These are phyloP conservation scores for Lachancea dasiensis DNA, from an alignment of 805 yeast genomes.

Conservation along the genomic window DNA sequence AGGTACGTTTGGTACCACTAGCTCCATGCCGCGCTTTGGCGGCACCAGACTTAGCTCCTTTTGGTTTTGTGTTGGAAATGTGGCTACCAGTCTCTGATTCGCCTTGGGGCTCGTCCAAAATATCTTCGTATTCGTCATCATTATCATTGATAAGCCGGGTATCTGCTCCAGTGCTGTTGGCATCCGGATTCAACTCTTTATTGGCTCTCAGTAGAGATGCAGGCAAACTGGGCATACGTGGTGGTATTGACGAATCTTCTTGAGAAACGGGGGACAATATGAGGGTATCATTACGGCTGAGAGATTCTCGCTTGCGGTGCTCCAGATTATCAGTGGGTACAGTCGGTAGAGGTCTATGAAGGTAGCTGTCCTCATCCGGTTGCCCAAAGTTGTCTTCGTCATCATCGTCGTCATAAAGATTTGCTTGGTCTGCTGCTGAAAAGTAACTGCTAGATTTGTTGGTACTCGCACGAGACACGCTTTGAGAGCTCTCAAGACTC, in stretches of 20 bases:
- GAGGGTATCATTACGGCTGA: slow-evolving; percentile 4
- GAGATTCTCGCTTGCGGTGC: slow-evolving; percentile 1
- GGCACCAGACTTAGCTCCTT: neutral
- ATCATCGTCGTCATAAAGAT: neutral
- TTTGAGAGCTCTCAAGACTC: slow-evolving; percentile 1
- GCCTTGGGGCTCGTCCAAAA: slow-evolving; percentile 8
- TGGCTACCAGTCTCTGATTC: neutral
- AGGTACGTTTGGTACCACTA: too few relatives aligned
- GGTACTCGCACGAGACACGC: slow-evolving; percentile 9
- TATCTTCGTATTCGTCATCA: slow-evolving; percentile 21
- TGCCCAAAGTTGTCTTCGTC: slow-evolving; percentile 9
- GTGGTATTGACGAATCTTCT: neutral
- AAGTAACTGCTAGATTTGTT: slow-evolving; percentile 21
- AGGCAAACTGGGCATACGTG: slow-evolving; percentile 8
- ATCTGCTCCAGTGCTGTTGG: neutral
- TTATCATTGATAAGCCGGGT: neutral
- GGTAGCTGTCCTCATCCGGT: slow-evolving; percentile 15
- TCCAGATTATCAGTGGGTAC: slow-evolving; percentile 13
- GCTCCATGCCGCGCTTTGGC: slow-evolving; percentile 3
- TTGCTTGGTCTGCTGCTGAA: slow-evolving; percentile 21
- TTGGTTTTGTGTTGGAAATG: neutral
- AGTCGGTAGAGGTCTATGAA: slow-evolving; percentile 23
- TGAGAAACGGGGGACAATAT: neutral
- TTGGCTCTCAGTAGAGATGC: neutral
- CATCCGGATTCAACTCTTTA: neutral